Base-by-base conservation (phyloP, 1,284 basidiomycete genomes). In the Schizophyllum amplum region DNA sequence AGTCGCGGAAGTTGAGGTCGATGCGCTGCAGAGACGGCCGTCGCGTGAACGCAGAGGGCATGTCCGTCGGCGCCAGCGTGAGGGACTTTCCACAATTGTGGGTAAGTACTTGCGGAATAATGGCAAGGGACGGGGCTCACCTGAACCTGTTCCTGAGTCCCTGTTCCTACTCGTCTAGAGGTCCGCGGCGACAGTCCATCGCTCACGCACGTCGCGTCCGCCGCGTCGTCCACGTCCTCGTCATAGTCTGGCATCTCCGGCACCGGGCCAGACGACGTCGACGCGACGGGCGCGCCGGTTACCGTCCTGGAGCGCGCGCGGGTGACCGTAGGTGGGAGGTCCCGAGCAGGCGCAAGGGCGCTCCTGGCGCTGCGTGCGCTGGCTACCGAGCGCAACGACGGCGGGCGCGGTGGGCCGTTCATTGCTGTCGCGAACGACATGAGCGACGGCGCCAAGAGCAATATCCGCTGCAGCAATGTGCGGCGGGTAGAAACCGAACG, bases 251-350 rank as follows among this genome's bases (percentile, higher is more conserved):
- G 33, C 33, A 42, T 42, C 33, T 42, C 33, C 33, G 33, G 33
- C 33, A 42, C 33, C 33, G 33, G 33, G 33, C 33, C 33, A 42
- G 33, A 9, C 11, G 33, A 42, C 33, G 33, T 42, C 33, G 33
- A 42, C 33, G 68, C 61, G 46, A 57, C 58, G 22, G 65, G 67
- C 56, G 66, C 59, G 20, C 67, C 63, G 57, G 65, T 55, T 48
- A 75, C 62, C 9, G 77, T 79, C 62, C 63, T 72, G 48, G 77
- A 75, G 63, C 78, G 74, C 48, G 71, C 66, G 58, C 76, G 68
- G 26, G 71, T n/a, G n/a, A n/a, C n/a, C n/a, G n/a, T n/a, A n/a
- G n/a, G n/a, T n/a, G n/a, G n/a, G n/a, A n/a, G 33, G 33, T 76
- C 60, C 76, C 68, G n/a, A 75, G 66, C 25, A 74, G 71, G 54